Percentiles rank a stretch among this genome's conserved stretches.
Conservation (phyloP, 495 filamentous ascomycete genomes). For the Aspergillus asperescens region DNA sequence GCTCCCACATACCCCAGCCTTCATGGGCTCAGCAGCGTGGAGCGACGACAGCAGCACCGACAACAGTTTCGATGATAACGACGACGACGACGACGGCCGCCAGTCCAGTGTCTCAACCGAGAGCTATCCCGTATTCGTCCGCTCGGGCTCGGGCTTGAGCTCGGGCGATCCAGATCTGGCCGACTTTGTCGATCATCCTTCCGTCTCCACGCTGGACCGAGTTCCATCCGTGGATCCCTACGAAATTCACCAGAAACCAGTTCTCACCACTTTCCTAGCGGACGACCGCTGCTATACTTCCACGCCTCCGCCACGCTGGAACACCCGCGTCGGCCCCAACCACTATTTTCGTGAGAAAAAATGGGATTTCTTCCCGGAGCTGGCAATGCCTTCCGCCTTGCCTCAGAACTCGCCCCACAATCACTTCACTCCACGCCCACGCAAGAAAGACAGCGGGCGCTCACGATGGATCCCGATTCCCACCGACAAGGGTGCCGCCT, state of each 20-base stretch:
- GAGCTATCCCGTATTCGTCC: slow-evolving; percentile 38
- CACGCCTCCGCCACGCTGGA: slow-evolving; percentile 24
- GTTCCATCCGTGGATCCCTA: slow-evolving; percentile 12
- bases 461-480: slow-evolving; percentile 27
- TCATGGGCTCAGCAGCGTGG: slow-evolving; percentile 31
- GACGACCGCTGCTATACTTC: slow-evolving; percentile 22
- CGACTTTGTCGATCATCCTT: slow-evolving; percentile 22
- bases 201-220: slow-evolving; percentile 13
- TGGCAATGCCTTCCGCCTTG: slow-evolving; percentile 30
- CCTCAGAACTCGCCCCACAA: slow-evolving; percentile 17
- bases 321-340: slow-evolving; percentile 25
- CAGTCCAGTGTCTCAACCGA: slow-evolving; percentile 29
- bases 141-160: slow-evolving; percentile 30
- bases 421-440: slow-evolving; percentile 9
- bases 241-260: slow-evolving; percentile 7
- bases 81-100: slow-evolving; percentile 17
- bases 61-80: slow-evolving; percentile 21
- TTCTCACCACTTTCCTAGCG: slow-evolving; percentile 19
- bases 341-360: slow-evolving; percentile 48
- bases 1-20: slow-evolving; percentile 13
- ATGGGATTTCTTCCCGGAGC: slow-evolving; percentile 46
- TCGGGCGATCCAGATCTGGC: too few species aligned
- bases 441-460: slow-evolving; percentile 24
- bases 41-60: slow-evolving; percentile 33
- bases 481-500: slow-evolving; percentile 20